Percentiles rank a stretch among this genome's conserved stretches.
Evolutionary conservation across 768 basidiomycete species (phyloP).

Genomic region (Leccinum broughii): DNA sequence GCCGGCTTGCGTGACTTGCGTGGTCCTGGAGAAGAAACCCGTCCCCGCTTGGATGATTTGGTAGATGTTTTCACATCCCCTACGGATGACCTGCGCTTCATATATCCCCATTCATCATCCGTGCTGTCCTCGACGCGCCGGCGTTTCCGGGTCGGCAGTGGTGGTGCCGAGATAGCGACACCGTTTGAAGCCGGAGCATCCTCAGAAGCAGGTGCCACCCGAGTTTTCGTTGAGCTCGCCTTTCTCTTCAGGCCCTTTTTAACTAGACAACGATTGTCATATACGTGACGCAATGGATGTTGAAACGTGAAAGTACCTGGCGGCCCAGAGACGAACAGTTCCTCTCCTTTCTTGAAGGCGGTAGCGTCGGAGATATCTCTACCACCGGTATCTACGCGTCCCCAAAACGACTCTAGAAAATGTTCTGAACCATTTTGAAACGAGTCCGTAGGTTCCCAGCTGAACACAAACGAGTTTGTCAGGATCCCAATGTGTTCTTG

Average conservation of each 20-base stretch:
- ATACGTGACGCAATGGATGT: neutral
- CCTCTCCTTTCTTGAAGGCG: slow-evolving; percentile 55
- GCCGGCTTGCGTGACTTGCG: slow-evolving; percentile 21
- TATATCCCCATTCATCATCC: slow-evolving; percentile 11
- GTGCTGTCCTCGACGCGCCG: slow-evolving; percentile 15
- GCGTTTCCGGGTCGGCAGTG: slow-evolving; percentile 25
- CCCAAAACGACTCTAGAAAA: slow-evolving; percentile 43
- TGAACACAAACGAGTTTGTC: slow-evolving; percentile 28
- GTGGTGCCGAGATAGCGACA: slow-evolving; percentile 23
- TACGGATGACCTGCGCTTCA: slow-evolving; percentile 13
- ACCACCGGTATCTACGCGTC: slow-evolving; percentile 31
- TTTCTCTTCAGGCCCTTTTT: slow-evolving; percentile 21
- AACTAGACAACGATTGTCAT: slow-evolving; percentile 17
- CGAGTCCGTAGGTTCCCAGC: slow-evolving; percentile 69
- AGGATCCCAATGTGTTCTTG: slow-evolving; percentile 1
- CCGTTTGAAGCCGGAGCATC: slow-evolving; percentile 11
- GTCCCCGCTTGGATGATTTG: slow-evolving; percentile 21
- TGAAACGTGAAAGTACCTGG: slow-evolving; percentile 44
- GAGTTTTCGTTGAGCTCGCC: slow-evolving; percentile 12
- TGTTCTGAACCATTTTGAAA: slow-evolving; percentile 58
- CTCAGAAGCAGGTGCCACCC: slow-evolving; percentile 8
- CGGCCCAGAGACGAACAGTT: slow-evolving; percentile 55
- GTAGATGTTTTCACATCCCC: slow-evolving; percentile 10
- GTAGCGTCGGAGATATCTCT: slow-evolving; percentile 51
- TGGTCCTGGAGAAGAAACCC: slow-evolving; percentile 33